Evolutionary conservation across 371 early-diverging fungal genomes (phyloP).

Genomic region (Basidiobolus meristosporus): DNA sequence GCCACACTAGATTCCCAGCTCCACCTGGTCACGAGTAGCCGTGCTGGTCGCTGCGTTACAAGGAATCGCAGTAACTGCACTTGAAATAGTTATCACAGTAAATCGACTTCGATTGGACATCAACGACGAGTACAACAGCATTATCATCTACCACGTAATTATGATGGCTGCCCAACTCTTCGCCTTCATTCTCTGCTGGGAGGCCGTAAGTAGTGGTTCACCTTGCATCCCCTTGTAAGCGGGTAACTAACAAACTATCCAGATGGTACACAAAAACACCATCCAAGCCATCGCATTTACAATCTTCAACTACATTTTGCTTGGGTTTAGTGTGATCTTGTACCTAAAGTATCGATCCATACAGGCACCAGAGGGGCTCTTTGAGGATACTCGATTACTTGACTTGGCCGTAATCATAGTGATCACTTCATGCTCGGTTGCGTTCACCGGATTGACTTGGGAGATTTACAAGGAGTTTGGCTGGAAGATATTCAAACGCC

Average conservation of each 20-base stretch:
- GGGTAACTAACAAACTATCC: too few relatives aligned
- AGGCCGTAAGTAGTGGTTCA: constrained; percentile 12
- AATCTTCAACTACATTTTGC: constrained; percentile 16
- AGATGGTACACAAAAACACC: constrained; percentile 21
- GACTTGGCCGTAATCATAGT: constrained; percentile 13
- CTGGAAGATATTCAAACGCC: constrained; percentile 24
- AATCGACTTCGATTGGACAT: too few relatives aligned
- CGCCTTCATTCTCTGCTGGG: constrained; percentile 18
- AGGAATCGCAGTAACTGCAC: too few relatives aligned
- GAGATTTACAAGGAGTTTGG: constrained; percentile 29
- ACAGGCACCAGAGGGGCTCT: constrained; percentile 7
- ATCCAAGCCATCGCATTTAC: constrained; percentile 24
- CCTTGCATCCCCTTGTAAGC: neutral
- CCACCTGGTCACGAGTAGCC: too few relatives aligned
- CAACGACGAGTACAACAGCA: too few relatives aligned
- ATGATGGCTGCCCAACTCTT: constrained; percentile 26
- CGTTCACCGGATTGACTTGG: constrained; percentile 17
- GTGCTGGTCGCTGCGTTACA: too few relatives aligned
- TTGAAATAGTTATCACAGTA: too few relatives aligned
- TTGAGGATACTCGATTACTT: constrained; percentile 9
- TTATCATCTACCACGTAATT: constrained; percentile 22
- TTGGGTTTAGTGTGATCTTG: constrained; percentile 17
- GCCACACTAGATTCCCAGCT: too few relatives aligned
- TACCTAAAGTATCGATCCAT: constrained; percentile 13
- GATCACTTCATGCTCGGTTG: too few relatives aligned